A percentile compares a stretch with the other conserved stretches of the same genome.
phyloP scores from a whole-genome alignment of 2,329 filamentous ascomycete species.

The Colletotrichum higginsianum region DNA sequence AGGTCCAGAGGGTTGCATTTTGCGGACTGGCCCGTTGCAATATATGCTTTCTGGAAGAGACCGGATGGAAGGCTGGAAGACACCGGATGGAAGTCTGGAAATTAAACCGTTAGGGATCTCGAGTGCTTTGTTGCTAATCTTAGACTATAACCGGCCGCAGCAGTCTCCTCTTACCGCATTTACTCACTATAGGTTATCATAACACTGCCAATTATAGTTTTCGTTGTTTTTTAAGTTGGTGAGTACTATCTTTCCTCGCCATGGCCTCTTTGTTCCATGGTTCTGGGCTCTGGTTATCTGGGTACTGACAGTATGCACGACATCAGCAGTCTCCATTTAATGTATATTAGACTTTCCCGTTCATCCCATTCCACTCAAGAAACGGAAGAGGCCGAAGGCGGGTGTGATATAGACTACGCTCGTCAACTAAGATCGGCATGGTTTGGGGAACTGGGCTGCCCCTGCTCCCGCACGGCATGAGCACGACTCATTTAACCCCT shows the following conservation, averaged over 20 bases:
- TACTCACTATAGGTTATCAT: background rate
- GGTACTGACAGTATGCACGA: background rate
- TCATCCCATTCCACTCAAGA: background rate
- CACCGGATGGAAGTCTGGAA: no score
- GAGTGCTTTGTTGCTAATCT: background rate
- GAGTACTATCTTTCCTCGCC: no score
- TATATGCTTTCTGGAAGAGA: no score
- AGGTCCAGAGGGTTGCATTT: no score
- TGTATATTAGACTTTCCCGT: background rate
- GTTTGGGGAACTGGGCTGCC: background rate
- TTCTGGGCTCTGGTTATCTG: background rate
- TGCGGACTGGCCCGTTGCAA: no score
- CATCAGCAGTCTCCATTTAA: background rate
- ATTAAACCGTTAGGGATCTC: no score
- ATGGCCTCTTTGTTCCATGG: no score
- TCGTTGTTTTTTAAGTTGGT: background rate
- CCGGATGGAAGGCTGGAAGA: no score
- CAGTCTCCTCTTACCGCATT: background rate
- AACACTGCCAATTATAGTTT: background rate
- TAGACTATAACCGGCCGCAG: background rate
- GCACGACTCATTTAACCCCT: background rate
- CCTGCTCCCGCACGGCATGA: background rate
- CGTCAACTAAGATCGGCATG: background rate
- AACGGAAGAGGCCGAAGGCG: background rate
- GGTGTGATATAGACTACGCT: background rate